Evolutionary conservation across 75 land plant species (phyloP).

Genomic region (Isoetes taiwanensis): DNA sequence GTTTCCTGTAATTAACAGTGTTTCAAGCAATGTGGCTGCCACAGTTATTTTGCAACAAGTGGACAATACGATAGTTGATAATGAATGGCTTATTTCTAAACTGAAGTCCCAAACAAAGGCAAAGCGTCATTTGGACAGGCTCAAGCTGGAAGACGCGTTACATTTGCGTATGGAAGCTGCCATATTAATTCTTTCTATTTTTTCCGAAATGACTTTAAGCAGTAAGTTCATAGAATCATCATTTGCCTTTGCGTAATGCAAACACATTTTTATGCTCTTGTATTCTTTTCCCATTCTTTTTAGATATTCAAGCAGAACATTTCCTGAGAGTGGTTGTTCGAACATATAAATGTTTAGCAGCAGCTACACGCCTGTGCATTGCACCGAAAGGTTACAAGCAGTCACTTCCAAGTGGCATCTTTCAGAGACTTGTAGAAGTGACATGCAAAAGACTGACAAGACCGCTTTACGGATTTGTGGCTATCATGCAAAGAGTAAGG

Average conservation of each 20-base stretch:
- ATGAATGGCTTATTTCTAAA: conserved; percentile 52
- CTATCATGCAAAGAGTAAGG: conserved; percentile 58
- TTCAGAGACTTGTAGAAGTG: conserved; percentile 67
- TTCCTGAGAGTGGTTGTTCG: conserved; percentile 42
- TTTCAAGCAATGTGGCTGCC: conserved; percentile 41
- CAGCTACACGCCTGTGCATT: conserved; percentile 54
- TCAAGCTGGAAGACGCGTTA: conserved; percentile 38
- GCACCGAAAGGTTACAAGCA: conserved; percentile 81
- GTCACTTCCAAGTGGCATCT: conserved; percentile 37
- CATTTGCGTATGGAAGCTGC: conserved; percentile 45
- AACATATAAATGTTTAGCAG: conserved; percentile 75
- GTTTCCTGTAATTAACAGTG: conserved; percentile 38
- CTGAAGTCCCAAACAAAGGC: conserved; percentile 21
- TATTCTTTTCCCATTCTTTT: conserved; percentile 1
- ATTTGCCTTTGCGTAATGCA: background rate
- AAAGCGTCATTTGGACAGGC: background rate
- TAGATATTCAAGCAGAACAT: conserved; percentile 69
- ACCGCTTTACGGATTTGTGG: conserved; percentile 69
- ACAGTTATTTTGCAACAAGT: conserved; percentile 31
- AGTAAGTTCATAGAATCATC: conserved; percentile 26
- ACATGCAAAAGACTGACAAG: conserved; percentile 73
- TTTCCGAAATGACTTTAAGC: conserved; percentile 49
- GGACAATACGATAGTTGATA: conserved; percentile 40
- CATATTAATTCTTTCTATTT: conserved; percentile 42
- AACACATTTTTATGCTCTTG: background rate